A percentile compares a stretch with the other conserved stretches of the same genome.
Evolutionary conservation across 75 land plant genomes (phyloP).

Genomic region (Gnetum montanum): DNA sequence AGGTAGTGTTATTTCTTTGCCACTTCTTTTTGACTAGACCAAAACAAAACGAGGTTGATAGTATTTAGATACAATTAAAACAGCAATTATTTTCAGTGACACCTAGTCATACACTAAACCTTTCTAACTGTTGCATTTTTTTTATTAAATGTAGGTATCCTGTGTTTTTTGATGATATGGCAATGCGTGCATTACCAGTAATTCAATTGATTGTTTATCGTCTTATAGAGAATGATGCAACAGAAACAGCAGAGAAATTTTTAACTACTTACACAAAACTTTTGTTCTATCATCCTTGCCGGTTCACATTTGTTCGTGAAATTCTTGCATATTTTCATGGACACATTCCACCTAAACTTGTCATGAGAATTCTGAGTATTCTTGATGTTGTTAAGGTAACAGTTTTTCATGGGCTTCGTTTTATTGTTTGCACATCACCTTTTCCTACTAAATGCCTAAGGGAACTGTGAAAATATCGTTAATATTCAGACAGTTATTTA

Average conservation of each 20-base stretch:
- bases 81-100: too few relatives aligned
- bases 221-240: conserved; percentile 92
- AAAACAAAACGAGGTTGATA: too few relatives aligned
- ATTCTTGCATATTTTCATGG: conserved; percentile 98
- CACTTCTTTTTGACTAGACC: background rate
- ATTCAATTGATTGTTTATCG: conserved; percentile 80
- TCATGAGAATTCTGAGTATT: conserved; percentile 64
- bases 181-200: conserved; percentile 80
- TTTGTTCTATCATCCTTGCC: conserved; percentile 67
- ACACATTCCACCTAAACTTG: conserved; percentile 82
- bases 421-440: too few relatives aligned
- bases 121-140: too few relatives aligned
- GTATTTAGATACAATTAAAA: too few relatives aligned
- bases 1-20: too few relatives aligned
- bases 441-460: too few relatives aligned
- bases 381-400: conserved; percentile 82
- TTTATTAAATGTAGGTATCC: conserved; percentile 56
- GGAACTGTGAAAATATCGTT: too few relatives aligned
- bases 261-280: conserved; percentile 49
- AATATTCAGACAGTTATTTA: too few relatives aligned
- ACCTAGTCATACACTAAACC: too few relatives aligned
- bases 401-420: background rate
- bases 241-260: conserved; percentile 79
- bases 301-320: conserved; percentile 95
- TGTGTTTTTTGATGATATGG: conserved; percentile 88